phyloP scores from a whole-genome alignment of 768 basidiomycete genomes.

The Suillus fuscotomentosus region DNA sequence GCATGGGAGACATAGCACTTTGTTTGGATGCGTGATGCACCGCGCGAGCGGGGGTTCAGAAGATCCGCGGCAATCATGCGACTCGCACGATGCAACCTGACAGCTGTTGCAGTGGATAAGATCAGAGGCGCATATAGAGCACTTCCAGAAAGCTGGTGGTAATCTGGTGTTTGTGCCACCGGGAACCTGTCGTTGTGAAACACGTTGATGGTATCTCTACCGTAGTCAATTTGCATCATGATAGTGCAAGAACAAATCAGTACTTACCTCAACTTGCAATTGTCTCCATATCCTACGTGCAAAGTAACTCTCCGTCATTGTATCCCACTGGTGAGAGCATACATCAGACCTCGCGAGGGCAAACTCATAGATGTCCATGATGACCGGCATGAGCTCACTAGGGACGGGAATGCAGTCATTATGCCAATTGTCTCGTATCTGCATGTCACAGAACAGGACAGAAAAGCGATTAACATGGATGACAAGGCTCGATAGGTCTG shows the following conservation, averaged over 20 bases:
- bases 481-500: background rate
- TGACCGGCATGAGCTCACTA: background rate
- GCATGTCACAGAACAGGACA: background rate
- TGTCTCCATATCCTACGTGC: background rate
- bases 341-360: constrained; percentile 3
- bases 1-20: background rate
- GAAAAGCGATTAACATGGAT: background rate
- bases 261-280: background rate
- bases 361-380: background rate
- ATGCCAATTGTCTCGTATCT: background rate
- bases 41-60: background rate
- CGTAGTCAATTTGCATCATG: background rate
- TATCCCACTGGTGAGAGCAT: background rate
- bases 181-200: background rate
- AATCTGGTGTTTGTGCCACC: background rate
- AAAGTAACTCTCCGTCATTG: background rate
- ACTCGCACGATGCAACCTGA: background rate
- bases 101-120: background rate
- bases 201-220: background rate
- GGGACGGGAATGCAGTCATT: background rate
- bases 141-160: background rate
- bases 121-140: background rate
- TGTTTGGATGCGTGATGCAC: background rate
- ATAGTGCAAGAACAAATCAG: background rate
- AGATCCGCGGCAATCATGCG: background rate